Conservation (phyloP, 139 green algal genomes). For the Dunaliella sp. region DNA sequence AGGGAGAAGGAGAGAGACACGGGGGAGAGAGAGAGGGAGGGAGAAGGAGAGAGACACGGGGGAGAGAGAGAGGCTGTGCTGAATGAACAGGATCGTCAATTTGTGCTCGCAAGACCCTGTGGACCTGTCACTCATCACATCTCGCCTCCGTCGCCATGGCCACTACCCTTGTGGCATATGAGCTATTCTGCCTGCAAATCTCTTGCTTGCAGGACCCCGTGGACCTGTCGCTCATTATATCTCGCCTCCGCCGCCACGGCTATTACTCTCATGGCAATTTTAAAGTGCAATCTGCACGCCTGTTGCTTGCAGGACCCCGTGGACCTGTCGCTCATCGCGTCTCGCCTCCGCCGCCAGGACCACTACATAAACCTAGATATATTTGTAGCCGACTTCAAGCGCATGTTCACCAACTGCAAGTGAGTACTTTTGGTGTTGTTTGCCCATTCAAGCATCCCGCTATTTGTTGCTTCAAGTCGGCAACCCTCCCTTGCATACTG, state of each 20-base stretch:
- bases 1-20: too few relatives aligned
- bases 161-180: conserved; percentile 94
- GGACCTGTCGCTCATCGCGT: conserved; percentile 71
- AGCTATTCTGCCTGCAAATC: too few relatives aligned
- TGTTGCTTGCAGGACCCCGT: conserved; percentile 40
- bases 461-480: too few relatives aligned
- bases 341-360: conserved; percentile 15
- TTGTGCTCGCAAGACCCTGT: conserved; percentile 46
- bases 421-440: too few relatives aligned
- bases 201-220: conserved; percentile 48
- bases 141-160: conserved; percentile 15
- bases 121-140: conserved; percentile 71
- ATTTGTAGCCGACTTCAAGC: conserved; percentile 85
- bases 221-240: conserved; percentile 69
- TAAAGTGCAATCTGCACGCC: too few relatives aligned
- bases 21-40: too few relatives aligned
- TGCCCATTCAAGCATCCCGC: too few relatives aligned
- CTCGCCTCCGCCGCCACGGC: conserved; percentile 15
- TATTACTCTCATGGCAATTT: conserved; percentile 94
- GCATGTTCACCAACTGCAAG: conserved; percentile 85
- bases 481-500: too few relatives aligned
- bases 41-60: too few relatives aligned
- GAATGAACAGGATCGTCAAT: too few relatives aligned
- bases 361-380: conserved; percentile 95
- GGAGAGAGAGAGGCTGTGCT: too few relatives aligned